Conservation (phyloP, 2,329 filamentous ascomycete genomes). For the Hymenoscyphus fructigenus region DNA sequence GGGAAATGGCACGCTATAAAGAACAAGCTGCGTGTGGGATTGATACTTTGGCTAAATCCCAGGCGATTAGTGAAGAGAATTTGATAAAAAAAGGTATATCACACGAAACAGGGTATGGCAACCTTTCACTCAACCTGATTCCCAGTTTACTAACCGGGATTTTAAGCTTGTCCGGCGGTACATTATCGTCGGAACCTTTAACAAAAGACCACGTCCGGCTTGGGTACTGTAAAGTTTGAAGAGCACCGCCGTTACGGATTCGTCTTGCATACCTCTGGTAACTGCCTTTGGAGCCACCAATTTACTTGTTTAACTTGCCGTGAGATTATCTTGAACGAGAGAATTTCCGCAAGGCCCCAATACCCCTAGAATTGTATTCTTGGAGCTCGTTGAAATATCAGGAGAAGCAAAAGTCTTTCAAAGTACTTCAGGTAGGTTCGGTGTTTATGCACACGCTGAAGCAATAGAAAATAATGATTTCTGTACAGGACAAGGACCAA, state of each 20-base stretch:
- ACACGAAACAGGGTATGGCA: slow-evolving; percentile 9
- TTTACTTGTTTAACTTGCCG: background rate
- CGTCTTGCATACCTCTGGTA: background rate
- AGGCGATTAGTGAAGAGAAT: background rate
- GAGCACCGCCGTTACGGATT: background rate
- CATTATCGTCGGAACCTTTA: background rate
- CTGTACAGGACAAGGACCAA: slow-evolving; percentile 7
- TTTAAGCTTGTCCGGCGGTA: background rate
- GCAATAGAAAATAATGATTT: too few species aligned
- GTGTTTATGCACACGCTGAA: background rate
- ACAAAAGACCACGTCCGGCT: background rate
- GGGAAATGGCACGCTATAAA: background rate
- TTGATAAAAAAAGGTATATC: slow-evolving; percentile 13
- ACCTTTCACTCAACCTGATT: background rate
- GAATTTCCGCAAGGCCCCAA: slow-evolving; percentile 8
- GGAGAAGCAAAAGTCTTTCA: slow-evolving; percentile 10
- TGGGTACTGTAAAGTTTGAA: too few species aligned
- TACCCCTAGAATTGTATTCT: slow-evolving; percentile 5
- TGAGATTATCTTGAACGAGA: slow-evolving; percentile 9
- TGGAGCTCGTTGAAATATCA: slow-evolving; percentile 10
- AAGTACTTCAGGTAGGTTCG: slow-evolving; percentile 13
- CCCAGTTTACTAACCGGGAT: background rate
- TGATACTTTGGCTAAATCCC: background rate
- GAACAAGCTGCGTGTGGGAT: background rate
- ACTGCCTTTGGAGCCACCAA: background rate